Evolutionary conservation across 768 basidiomycete genomes (phyloP), one percentile per base, ranked within the genome.

Genomic region (Pleurotus citrinopileatus): DNA sequence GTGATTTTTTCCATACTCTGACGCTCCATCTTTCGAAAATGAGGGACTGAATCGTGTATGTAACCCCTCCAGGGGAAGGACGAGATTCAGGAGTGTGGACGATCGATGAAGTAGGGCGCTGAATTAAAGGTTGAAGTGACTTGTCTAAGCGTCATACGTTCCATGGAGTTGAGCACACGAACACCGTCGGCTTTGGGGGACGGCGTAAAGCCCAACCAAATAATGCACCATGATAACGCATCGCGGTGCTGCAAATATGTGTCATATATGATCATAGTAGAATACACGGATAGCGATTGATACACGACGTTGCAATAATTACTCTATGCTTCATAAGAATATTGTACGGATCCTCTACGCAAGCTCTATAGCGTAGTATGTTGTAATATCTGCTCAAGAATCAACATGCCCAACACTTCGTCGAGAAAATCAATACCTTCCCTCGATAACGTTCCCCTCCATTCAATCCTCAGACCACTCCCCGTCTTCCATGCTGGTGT

Each of bases 361-460:
- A 9, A 9, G 32, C 10, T 40, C 38, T 40, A 40, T 40, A 40
- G 10, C 15, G 38, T 40, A 19, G 38, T 19, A 19, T 40, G 38
- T 19, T 13, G 38, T 7, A 34, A n/a, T 34, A 40, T 13, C 19
- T n/a, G 38, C 19, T 40, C 38, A 9, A 40, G 3, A 23, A 17
- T 13, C 3, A 51, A 20, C 34, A 37, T 32, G 4, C 37, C 29
- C 34, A 51, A 25, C 29, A 51, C 48, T 10, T 51, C 34, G 23
- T 51, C 48, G 22, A 51, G 27, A 26, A 51, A 51, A 25, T 51
- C 48, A 19, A 51, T 51, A 15, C 48, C 48, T 17, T 51, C 48
- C 19, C 48, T 17, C 7, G 48, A 51, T 8, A 51, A 34, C 22
- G 48, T 51, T 7, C 48, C 48, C 22, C 48, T 34, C 48, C 48